Evolutionary conservation across 2,329 filamentous ascomycete species (phyloP), one percentile per base, ranked within the genome.

Genomic region (Xylaria multiplex): DNA sequence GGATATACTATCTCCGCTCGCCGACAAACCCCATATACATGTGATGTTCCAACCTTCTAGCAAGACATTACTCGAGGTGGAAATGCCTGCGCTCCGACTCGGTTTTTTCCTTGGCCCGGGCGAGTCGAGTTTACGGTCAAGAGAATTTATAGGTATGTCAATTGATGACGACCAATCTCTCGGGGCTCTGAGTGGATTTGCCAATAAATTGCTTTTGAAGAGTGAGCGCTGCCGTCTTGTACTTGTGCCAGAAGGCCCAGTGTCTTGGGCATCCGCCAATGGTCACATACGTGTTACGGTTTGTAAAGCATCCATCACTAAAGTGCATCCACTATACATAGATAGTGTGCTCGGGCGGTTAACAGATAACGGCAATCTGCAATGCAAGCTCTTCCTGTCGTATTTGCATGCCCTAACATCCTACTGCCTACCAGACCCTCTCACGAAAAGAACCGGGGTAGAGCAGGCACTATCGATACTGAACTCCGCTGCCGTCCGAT

Each of bases 351-450:
- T 64, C 19, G 56, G 60, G 1, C 50, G 55, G n/a, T 53, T 67
- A 16, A 19, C 19, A 14, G 65, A 60, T 30, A 57, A 64, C 14
- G 55, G 61, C 3, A 50, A 53, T 24, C 19, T 67, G 11, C 56
- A 67, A 43, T 19, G 65, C 27, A 64, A 60, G 14, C 55, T 67
- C 13, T 67, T 58, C n/a, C 4, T 64, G 3, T 61, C 66, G 11
- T 68, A 63, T 30, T 48, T 88, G 0, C 89, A 92, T 71, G 89
- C 88, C 0, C 76, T 83, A 3, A 91, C 89, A 0, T 89, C 88
- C 0, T 86, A 83, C 30, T 72, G 82, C 0, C 43, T 90, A 0
- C 83, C 85, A 0, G 89, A 91, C 71, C 75, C 79, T 0, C 79
- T 91, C 0, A 90, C 88, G 0, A 77, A 80, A 0, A 80, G 81